phyloP scores from a whole-genome alignment of 306 rosid genomes.

The Prinsepia uniflora region DNA sequence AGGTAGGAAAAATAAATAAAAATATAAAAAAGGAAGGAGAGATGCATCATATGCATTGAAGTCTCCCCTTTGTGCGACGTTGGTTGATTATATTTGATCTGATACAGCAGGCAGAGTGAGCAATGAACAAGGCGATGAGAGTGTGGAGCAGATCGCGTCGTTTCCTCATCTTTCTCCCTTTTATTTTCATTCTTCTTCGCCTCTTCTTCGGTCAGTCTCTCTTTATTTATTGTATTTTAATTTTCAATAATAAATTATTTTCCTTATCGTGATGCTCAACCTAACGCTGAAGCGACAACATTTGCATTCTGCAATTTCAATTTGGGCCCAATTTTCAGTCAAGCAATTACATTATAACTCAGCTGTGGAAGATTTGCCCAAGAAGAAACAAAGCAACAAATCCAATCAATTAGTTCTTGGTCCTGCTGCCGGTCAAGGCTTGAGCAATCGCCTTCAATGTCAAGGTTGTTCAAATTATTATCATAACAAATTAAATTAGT shows the following conservation, averaged over 20 bases:
- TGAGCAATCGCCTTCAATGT: slow-evolving; percentile 77
- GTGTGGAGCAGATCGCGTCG: slow-evolving; percentile 59
- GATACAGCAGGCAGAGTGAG: neutral
- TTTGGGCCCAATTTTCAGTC: slow-evolving; percentile 36
- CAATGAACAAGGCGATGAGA: slow-evolving; percentile 36
- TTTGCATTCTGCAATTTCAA: neutral
- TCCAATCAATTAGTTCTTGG: slow-evolving; percentile 79
- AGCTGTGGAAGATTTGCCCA: slow-evolving; percentile 34
- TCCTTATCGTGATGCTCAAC: neutral
- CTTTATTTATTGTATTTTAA: slow-evolving; percentile 5
- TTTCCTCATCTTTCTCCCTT: slow-evolving; percentile 57
- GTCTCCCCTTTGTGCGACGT: too few relatives aligned
- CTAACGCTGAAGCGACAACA: neutral
- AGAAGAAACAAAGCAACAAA: slow-evolving; percentile 49
- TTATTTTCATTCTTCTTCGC: slow-evolving; percentile 57
- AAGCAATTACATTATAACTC: slow-evolving; percentile 53
- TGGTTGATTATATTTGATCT: neutral
- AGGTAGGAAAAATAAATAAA: too few relatives aligned
- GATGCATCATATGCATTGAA: too few relatives aligned
- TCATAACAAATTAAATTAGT: neutral
- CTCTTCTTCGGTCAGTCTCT: slow-evolving; percentile 55
- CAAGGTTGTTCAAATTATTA: slow-evolving; percentile 40
- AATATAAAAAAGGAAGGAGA: too few relatives aligned
- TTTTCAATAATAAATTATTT: neutral
- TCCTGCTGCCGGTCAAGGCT: slow-evolving; percentile 91